Base-by-base conservation (phyloP, 225 moss, liverwort and hornwort species). In the Rhytidiadelphus loreus region DNA sequence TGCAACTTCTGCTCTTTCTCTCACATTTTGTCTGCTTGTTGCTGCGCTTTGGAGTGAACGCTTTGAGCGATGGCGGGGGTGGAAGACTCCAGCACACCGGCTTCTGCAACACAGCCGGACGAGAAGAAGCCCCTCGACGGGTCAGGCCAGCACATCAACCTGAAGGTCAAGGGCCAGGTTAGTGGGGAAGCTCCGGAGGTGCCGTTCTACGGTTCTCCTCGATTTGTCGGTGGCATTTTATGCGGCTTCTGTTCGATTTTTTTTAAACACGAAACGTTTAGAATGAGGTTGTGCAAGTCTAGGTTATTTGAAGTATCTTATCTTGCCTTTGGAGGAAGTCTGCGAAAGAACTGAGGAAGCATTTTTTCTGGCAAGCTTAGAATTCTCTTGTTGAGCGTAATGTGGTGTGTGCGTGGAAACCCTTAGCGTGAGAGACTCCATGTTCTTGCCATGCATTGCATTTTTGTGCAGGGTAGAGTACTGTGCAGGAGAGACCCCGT, bases 81-180 rank as follows among this genome's bases (percentile, higher is more conserved):
- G 58, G 97, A 98, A 35, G 97, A 98, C 16, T 90, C 90, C 83
- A 93, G 92, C 85, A 96, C 95, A 7, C 93, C 93, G 52, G 92
- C 86, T 17, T 91, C 88, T 24, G 46, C 84, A 44, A 91, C 61
- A 46, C 86, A 72, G 93, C 95, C 92, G 86, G 95, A 98, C 82
- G 97, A 96, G 95, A 96, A 98, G 94, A 97, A 97, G 90, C 96
- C 96, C 1, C 94, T 96, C 21, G 96, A 98, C 57, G 94, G 94
- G 17, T 93, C 91, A n/a, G 89, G 89, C 46, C 90, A 92, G 68
- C 97, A 98, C 72, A 95, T 98, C 71, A 98, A 98, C 64, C 91
- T 96, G 63, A 97, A 97, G 90, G 97, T 97, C 82, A 97, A 97
- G 92, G 95, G 97, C 32, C 97, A 96, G 96, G 96, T 97, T 5